Evolutionary conservation across 768 basidiomycete species (phyloP), one percentile per base, ranked within the genome.

Genomic region (Lentinula edodes): DNA sequence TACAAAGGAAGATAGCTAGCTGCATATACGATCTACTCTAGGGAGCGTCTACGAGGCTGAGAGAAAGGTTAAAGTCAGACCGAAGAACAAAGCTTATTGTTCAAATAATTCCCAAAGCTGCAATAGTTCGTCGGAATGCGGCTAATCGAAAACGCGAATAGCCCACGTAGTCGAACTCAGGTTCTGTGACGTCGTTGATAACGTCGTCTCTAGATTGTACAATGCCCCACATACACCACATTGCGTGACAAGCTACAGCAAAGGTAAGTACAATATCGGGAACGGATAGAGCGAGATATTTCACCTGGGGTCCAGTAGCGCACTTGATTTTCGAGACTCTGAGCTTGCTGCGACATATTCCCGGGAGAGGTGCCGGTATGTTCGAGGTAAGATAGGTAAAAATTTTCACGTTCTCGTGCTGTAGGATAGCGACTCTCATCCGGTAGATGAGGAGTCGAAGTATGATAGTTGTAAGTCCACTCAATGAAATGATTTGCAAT

Each of bases 401-500:
- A 98, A 70, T 91, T 90, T 61, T 80, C 78, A 20, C 93, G 88
- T 71, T 98, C 82, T 34, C 80, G 77, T 23, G 65, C 65, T 4
- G 86, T 85, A 10, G 97, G 97, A 74, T 96, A 97, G 32, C 76
- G 78, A 13, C 81, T 74, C 54, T 75, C 71, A 64, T 86, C 75
- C 48, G 91, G 84, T 56, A 88, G 61, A 69, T 92, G 89, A 8
- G 92, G 90, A 0, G 78, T 81, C 5, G 81, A 69, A 41, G 78
- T 80, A 70, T 91, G 89, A 73, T 98, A 98, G 74, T 97, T 82
- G 15, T 93, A 89, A 18, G 91, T 92, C 96, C 97, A 98, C 75
- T 98, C 97, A 70, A 92, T 89, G 75, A 95, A 97, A 73, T 96
- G 94, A 73, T 96, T 96, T 61, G 91, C 96, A 66, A 99, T 95